Conservation (phyloP, 2,329 filamentous ascomycete species). For the Colletotrichum higginsianum region DNA sequence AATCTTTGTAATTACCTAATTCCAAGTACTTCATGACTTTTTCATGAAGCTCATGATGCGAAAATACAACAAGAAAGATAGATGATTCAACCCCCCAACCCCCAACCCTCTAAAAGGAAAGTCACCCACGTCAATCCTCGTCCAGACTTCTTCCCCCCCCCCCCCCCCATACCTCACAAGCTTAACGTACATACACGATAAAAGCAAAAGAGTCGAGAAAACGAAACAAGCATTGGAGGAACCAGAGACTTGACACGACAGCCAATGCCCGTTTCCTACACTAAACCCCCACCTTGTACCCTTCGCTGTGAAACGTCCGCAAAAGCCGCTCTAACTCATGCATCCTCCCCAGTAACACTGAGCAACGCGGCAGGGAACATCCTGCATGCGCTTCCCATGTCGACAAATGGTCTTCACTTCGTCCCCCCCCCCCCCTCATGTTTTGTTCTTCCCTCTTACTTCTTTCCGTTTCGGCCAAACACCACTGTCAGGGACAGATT, state of each 20-base stretch:
- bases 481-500: background rate
- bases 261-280: background rate
- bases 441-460: background rate
- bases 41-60: background rate
- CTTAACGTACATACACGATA: background rate
- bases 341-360: background rate
- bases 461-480: background rate
- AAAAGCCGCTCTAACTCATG: background rate
- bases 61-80: background rate
- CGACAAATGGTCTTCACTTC: background rate
- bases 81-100: no score
- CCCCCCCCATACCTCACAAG: background rate
- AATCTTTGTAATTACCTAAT: constrained; percentile 42
- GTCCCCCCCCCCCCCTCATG: background rate
- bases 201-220: constrained; percentile 1
- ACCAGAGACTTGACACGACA: background rate
- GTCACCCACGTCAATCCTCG: no score
- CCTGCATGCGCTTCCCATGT: background rate
- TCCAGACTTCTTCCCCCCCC: no score
- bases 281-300: background rate
- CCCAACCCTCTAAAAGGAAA: no score
- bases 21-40: constrained; percentile 11
- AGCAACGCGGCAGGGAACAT: background rate
- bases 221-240: constrained; percentile 7
- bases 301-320: background rate